Evolutionary conservation across 2,329 filamentous ascomycete species (phyloP), one percentile per base, ranked within the genome.

Genomic region (Fusarium lyarnte): DNA sequence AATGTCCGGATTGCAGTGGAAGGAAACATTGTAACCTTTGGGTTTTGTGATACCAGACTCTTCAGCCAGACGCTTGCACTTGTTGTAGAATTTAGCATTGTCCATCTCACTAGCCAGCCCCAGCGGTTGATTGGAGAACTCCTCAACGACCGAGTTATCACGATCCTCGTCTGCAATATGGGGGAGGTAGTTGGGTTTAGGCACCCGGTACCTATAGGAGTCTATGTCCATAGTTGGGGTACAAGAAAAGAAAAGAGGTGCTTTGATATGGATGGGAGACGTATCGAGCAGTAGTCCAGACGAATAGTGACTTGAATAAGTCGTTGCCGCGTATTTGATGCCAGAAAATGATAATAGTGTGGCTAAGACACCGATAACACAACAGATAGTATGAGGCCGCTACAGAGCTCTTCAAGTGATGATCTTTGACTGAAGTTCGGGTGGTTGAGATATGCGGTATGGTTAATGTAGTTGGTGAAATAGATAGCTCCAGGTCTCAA

Each of bases 1-100:
- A 80, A 98, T 97, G 67, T 94, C 91, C 3, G 95, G 93, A 78
- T 98, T 98, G 84, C 94, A 94, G 81, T 99, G 96, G 83, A 95
- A 98, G 14, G 95, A 98, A 51, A 99, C 95, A 36, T 89, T 94
- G 83, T 97, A 95, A 75, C 94, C 95, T 79, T 92, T 91, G 4
- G 95, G 95, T 39, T 91, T 89, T 58, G 90, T 89, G 78, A 98
- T 93, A 74, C 91, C 92, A 81, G 93, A 87, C 57, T 88, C 85
- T 66, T 87, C 84, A 29, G 87, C 88, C 27, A 85, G 81, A 59
- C 85, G 86, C 79, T 88, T 88, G 81, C 87, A 88, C 79, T 89
- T 89, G 78, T 84, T 85, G 73, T 86, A 87, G 79, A 86, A 90
- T 66, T 84, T 84, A 68, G 85, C 86, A 76, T 90, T 88, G 58